Evolutionary conservation across 2,329 filamentous ascomycete species (phyloP), one percentile per base, ranked within the genome.

Genomic region (Phialophora chinensis): DNA sequence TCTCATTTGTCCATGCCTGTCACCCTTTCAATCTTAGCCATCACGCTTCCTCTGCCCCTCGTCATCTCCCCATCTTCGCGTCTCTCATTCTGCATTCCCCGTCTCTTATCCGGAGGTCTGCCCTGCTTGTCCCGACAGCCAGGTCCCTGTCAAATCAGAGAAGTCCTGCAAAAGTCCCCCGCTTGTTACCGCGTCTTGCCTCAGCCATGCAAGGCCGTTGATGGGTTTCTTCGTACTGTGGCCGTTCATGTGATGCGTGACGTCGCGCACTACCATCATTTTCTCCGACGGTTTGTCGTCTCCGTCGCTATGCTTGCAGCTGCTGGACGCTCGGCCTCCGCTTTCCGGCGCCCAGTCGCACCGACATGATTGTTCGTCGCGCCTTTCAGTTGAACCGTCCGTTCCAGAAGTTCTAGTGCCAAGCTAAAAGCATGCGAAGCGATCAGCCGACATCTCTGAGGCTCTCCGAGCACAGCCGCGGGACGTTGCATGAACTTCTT

Each of bases 111-210:
- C 31, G 31, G 31, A 31, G 33, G 33, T 5, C 35, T 58, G 14
- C 27, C 55, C 38, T 35, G 31, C 31, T 56, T 33, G 29, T 33
- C 11, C 17, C 33, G 33, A 35, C 33, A 14, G 33, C 53, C 33
- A 10, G 25, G 33, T 3, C 38, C 38, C n/a, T 44, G 27, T 38
- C 25, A 38, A 29, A 17, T 49, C 12, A 2, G 33, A 27, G 49
- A 61, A 61, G 59, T 61, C 47, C 33, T 61, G 12, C 59, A 61
- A 61, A 61, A 61, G 59, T 61, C 59, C 59, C 47, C 59, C 31
- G 44, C 35, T 31, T n/a, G 29, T 12, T 27, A n/a, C 27, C 25
- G 17, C 20, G 58, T 61, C 23, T 53, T 20, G 29, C 44, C 49
- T 61, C 59, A 53, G 59, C 59, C 49, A 23, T 61, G 49, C 59